Evolutionary conservation across 768 basidiomycete genomes (phyloP), one percentile per base, ranked within the genome.

Genomic region (Cystofilobasidium ferigula): DNA sequence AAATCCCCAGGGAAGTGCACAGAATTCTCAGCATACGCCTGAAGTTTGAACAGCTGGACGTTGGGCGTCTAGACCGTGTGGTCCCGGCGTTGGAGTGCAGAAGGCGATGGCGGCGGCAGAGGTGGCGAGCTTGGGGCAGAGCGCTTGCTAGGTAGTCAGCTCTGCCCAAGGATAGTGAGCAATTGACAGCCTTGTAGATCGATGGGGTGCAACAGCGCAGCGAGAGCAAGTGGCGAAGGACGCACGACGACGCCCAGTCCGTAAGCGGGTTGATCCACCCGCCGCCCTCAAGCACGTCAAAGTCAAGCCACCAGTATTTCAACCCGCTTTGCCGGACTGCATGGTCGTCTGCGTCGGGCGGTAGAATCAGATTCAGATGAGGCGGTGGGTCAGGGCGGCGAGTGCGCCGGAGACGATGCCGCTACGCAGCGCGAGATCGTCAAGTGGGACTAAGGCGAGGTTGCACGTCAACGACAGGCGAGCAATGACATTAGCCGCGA

Each of bases 191-290:
- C n/a, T n/a, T n/a, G n/a, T n/a, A n/a, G n/a, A n/a, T n/a, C n/a
- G n/a, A n/a, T n/a, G 34, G 18, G 24, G 12, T 28, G 22, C 1
- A 32, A 24, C 45, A 32, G 30, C 16, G 3, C 36, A 26, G 13
- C 12, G 30, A 24, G 36, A 13, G 28, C 16, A 18, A 28, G 28
- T 26, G 40, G 36, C 4, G 14, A 32, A 32, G 30, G 13, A 82
- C 88, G 77, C 74, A 93, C 88, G 90, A 91, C 79, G 86, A 88
- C 0, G 92, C 93, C 81, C 83, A 99, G 51, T 94, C 94, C 89
- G 98, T 99, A 70, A 99, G 76, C 5, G 90, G 89, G 74, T 98
- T 99, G 81, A 97, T 92, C 94, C 94, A 99, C 60, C 94, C 91
- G 34, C 82, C 85, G 38, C 93, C 90, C 65, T 83, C 84, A n/a